phyloP scores from a whole-genome alignment of 768 basidiomycete genomes.

The Amanita molliuscula region DNA sequence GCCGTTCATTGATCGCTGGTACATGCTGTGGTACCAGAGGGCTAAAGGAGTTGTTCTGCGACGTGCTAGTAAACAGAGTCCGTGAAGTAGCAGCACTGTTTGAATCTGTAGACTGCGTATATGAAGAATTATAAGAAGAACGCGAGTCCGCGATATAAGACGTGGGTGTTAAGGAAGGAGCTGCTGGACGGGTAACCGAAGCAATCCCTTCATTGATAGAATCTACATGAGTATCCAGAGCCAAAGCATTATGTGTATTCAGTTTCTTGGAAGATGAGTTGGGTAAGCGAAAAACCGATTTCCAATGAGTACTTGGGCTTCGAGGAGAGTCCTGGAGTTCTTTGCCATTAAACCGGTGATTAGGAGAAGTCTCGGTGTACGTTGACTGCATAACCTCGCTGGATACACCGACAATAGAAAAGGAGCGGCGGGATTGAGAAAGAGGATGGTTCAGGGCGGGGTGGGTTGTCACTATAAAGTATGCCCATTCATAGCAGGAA shows the following conservation, averaged over 20 bases:
- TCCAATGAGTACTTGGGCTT: constrained; percentile 43
- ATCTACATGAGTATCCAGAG: constrained; percentile 37
- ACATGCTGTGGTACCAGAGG: constrained; percentile 19
- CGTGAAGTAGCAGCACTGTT: constrained; percentile 25
- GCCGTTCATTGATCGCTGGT: constrained; percentile 29
- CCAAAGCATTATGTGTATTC: constrained; percentile 28
- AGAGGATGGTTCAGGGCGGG: constrained; percentile 6
- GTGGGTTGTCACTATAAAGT: constrained; percentile 13
- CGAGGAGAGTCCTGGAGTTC: constrained; percentile 20
- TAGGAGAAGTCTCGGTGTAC: constrained; percentile 12
- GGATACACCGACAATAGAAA: constrained; percentile 14
- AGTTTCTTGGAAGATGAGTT: constrained; percentile 56
- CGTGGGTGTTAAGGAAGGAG: constrained; percentile 41
- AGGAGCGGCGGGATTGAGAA: constrained; percentile 10
- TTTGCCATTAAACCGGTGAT: constrained; percentile 10
- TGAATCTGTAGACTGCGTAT: constrained; percentile 67
- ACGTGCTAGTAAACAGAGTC: constrained; percentile 18
- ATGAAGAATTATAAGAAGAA: constrained; percentile 72
- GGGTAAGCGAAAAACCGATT: constrained; percentile 63
- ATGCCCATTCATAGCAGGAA: constrained; percentile 12
- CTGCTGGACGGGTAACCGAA: constrained; percentile 31
- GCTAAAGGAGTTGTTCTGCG: constrained; percentile 9
- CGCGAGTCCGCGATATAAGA: constrained; percentile 53
- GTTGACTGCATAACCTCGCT: constrained; percentile 11
- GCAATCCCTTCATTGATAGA: constrained; percentile 19